Base-by-base conservation (phyloP, 257 asterid genomes). In the Coffea eugenioides region DNA sequence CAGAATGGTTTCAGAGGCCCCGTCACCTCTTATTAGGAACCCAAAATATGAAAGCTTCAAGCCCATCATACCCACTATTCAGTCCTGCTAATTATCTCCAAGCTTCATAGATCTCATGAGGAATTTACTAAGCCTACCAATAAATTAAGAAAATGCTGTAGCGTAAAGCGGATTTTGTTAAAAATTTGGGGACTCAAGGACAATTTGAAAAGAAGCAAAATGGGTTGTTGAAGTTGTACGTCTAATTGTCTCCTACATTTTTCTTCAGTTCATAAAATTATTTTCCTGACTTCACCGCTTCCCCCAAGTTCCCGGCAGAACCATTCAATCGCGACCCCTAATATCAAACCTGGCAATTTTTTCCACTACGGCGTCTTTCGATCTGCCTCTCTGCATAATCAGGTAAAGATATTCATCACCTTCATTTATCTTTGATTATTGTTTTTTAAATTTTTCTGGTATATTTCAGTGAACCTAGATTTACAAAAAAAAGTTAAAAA, bases 401-500 rank as follows among this genome's bases (percentile, higher is more conserved):
- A 41, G 83, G 83, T 80, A 21, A 34, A 68, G 48, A 14, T 51
- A 18, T 64, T 52, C 68, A 80, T 73, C 78, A 13, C 23, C 48
- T 25, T n/a, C 21, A 18, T 10, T 23, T 23, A 12, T n/a, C 20
- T 46, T 45, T 12, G 61, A 14, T 56, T 56, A 0, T 3, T 16
- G 6, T 21, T 56, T 16, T 8, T 16, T 4, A 6, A 56, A 56
- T 16, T 56, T 0, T 54, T 54, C 6, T 54, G 23, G 21, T 51
- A 51, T 52, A 52, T 13, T 13, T 56, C 23, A 16, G 16, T 56
- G 7, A 16, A 56, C n/a, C 4, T 56, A 18, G 23, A 56, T 56
- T 52, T 4, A 20, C 7, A 54, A 4, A 21, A 39, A 8, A 6
- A 16, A 36, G 39, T 0, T 4, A 11, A 4, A 1, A 3, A 21